Conservation (phyloP, 2,329 filamentous ascomycete genomes). For the Fusarium sp. region DNA sequence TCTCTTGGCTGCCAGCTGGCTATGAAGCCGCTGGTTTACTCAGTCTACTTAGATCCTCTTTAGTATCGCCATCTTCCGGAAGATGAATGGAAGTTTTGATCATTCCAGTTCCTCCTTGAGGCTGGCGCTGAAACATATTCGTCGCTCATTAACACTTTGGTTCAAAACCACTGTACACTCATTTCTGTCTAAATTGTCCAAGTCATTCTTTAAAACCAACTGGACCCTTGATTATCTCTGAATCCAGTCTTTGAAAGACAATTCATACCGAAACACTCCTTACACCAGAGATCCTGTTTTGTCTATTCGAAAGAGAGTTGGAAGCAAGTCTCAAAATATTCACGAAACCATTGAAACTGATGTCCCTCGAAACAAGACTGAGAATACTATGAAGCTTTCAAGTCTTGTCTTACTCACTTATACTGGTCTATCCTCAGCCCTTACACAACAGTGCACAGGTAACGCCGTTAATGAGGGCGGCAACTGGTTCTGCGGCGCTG, state of each 20-base stretch:
- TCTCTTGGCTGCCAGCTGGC: conserved; percentile 18
- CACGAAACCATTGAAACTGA: not conserved
- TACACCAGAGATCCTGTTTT: not conserved
- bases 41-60: conserved; percentile 23
- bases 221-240: conserved; percentile 31
- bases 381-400: conserved; percentile 52
- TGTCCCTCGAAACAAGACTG: conserved; percentile 1
- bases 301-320: not conserved
- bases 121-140: conserved; percentile 38
- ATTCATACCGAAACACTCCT: conserved; percentile 25
- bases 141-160: conserved; percentile 35
- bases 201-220: conserved; percentile 36
- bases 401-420: conserved; percentile 49
- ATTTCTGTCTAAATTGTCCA: conserved; percentile 39
- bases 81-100: conserved; percentile 11
- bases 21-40: conserved; percentile 8
- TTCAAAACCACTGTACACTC: conserved; percentile 38
- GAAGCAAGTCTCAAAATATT: conserved; percentile 13
- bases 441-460: conserved; percentile 56
- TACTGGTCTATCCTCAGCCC: conserved; percentile 51
- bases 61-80: conserved; percentile 37
- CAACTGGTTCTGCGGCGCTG: conserved; percentile 77
- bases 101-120: conserved; percentile 36
- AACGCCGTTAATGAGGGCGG: conserved; percentile 59
- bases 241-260: conserved; percentile 33